Evolutionary conservation across 1,139 yeast genomes (phyloP), one percentile per base, ranked within the genome.

Genomic region (Oligophagozyma castellii): DNA sequence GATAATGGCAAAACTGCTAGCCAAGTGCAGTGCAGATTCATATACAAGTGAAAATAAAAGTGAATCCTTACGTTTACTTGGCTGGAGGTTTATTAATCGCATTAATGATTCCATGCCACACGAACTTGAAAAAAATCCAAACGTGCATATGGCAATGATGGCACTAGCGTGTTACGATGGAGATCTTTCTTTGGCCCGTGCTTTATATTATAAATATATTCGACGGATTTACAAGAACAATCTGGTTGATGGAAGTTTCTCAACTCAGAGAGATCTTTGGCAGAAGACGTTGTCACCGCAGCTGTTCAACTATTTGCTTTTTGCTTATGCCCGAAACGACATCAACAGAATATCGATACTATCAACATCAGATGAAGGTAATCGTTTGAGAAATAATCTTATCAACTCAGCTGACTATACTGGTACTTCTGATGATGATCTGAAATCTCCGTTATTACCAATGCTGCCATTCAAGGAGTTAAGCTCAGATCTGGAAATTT

Each of bases 1-100:
- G 21, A 67, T 74, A 0, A 56, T 86, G 31, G 86, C 93, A 0
- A 66, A 72, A 22, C 67, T 74, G 0, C 55, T 86, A 29, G 89
- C 93, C 0, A 65, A 68, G 38, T 86, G 92, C 0, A 84, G 95
- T 49, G 58, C 77, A 2, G 63, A 47, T 31, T 33, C 41, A 19
- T 27, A 39, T 5, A 33, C 38, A 5, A 42, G 53, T 18, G 56
- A 50, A 22, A 51, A 53, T 8, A 49, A 50, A 24, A 32, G 41
- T 12, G 41, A 37, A 12, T 41, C 53, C 3, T 29, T 51, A 18
- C 31, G 50, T 25, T 31, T 51, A 22, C 21, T 44, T 19, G 55
- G 94, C 0, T 89, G 96, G 95, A 70, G 70, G 30, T 76, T 70
- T 42, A 68, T 86, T 33, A 64, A 77, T 37, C 75, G 78, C 38